Evolutionary conservation across 2,329 filamentous ascomycete species (phyloP).

Genomic region (Phyllosticta citribraziliensis): DNA sequence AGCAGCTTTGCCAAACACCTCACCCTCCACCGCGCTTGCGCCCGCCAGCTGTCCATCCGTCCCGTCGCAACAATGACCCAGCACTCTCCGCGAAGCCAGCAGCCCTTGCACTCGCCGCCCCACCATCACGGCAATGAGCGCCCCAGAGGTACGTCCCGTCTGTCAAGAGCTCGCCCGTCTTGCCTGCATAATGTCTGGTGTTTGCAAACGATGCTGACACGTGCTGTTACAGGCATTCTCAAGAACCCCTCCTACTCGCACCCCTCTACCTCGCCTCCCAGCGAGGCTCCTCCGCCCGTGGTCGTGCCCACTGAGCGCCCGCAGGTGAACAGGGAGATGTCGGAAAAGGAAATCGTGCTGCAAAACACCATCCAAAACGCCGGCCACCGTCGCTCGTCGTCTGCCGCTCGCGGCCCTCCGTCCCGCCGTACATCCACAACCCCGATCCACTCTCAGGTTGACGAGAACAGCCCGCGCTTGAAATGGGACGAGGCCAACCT

Average conservation of each 20-base stretch:
- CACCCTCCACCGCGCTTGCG: not conserved
- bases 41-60: not conserved
- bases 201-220: not conserved
- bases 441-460: slow-evolving; percentile 41
- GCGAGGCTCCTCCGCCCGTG: slow-evolving; percentile 23
- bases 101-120: slow-evolving; percentile 22
- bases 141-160: slow-evolving; percentile 31
- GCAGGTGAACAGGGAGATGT: slow-evolving; percentile 41
- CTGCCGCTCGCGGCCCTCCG: slow-evolving; percentile 54
- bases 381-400: slow-evolving; percentile 75
- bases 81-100: slow-evolving; percentile 24
- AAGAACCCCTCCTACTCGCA: slow-evolving; percentile 63
- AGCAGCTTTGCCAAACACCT: not conserved
- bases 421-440: slow-evolving; percentile 62
- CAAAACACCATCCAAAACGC: slow-evolving; percentile 94
- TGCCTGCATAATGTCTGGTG: not conserved
- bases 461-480: slow-evolving; percentile 60
- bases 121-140: slow-evolving; percentile 26
- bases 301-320: slow-evolving; percentile 30
- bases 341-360: slow-evolving; percentile 81
- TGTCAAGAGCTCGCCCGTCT: slow-evolving; percentile 1
- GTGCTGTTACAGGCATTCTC: slow-evolving; percentile 61
- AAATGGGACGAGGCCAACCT: slow-evolving; percentile 99
- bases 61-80: slow-evolving; percentile 22
- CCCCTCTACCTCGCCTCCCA: slow-evolving; percentile 34